A percentile compares a stretch with the other conserved stretches of the same genome.
Conservation (phyloP, 169 alveolate species). For the Cryptosporidium viatorum region DNA sequence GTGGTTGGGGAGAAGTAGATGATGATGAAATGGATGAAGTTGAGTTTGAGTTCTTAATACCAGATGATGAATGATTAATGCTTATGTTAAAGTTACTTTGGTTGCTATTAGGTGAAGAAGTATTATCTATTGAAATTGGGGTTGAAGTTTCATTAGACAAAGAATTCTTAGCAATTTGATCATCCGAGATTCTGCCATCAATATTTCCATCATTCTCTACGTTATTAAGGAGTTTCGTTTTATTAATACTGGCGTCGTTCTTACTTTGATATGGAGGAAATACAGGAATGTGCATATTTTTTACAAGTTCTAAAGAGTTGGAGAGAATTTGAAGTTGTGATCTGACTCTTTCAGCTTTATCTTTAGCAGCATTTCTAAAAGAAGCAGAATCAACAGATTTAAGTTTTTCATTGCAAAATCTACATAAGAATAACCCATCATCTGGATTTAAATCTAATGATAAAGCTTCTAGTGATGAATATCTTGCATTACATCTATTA, state of each 20-base stretch:
- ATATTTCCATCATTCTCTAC: background rate
- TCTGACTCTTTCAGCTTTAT: slow-evolving; percentile 72
- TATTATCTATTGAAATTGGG: background rate
- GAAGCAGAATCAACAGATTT: slow-evolving; percentile 65
- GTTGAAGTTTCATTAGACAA: background rate
- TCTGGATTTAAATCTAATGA: slow-evolving; percentile 48
- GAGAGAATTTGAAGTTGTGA: slow-evolving; percentile 38
- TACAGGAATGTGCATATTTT: slow-evolving; percentile 52
- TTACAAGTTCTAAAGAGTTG: slow-evolving; percentile 52
- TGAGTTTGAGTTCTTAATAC: background rate
- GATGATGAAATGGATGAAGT: background rate
- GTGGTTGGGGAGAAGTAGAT: background rate
- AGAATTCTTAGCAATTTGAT: background rate
- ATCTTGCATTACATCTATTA: slow-evolving; percentile 42
- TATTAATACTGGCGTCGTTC: background rate
- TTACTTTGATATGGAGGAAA: slow-evolving; percentile 67
- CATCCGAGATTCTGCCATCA: background rate
- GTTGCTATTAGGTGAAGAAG: background rate
- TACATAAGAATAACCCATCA: slow-evolving; percentile 57
- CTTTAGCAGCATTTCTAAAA: slow-evolving; percentile 54
- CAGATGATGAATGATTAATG: background rate
- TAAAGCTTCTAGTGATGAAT: slow-evolving; percentile 54
- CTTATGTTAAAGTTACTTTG: background rate
- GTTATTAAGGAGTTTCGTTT: background rate
- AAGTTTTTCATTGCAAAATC: slow-evolving; percentile 54